A percentile compares a stretch with the other conserved stretches of the same genome.
Evolutionary conservation across 805 yeast genomes (phyloP).

Genomic region (Ogataea methanolica): DNA sequence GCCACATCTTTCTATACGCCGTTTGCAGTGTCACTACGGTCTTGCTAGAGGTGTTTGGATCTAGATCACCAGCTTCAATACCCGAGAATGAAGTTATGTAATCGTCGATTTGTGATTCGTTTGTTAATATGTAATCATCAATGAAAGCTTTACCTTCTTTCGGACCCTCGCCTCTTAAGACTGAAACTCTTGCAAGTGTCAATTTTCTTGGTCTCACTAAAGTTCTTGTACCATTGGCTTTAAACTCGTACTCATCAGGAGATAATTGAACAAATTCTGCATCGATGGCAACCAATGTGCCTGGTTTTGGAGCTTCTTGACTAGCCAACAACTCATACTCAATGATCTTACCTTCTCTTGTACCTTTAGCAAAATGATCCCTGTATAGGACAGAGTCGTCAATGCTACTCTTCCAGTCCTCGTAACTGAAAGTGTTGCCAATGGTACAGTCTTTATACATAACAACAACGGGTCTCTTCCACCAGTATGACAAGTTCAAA

Average conservation of each 20-base stretch:
- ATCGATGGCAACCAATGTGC: slow-evolving; percentile 85
- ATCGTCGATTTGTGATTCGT: slow-evolving; percentile 61
- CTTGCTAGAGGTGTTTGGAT: slow-evolving; percentile 58
- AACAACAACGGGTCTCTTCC: slow-evolving; percentile 80
- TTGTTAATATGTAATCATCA: slow-evolving; percentile 85
- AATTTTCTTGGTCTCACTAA: slow-evolving; percentile 70
- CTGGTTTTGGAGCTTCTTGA: slow-evolving; percentile 68
- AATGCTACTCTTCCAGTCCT: slow-evolving; percentile 48
- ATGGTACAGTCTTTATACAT: slow-evolving; percentile 54
- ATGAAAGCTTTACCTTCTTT: slow-evolving; percentile 74
- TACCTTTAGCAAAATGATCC: slow-evolving; percentile 69
- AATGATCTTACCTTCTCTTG: slow-evolving; percentile 49
- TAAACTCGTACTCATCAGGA: slow-evolving; percentile 75
- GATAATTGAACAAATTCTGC: slow-evolving; percentile 89
- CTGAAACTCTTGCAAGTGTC: slow-evolving; percentile 87
- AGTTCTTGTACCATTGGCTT: slow-evolving; percentile 63
- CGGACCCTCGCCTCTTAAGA: slow-evolving; percentile 67
- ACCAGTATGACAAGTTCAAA: slow-evolving; percentile 60
- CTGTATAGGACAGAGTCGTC: slow-evolving; percentile 65
- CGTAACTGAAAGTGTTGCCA: slow-evolving; percentile 38
- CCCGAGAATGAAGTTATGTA: slow-evolving; percentile 90
- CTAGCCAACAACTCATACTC: slow-evolving; percentile 67
- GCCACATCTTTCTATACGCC: slow-evolving; percentile 87
- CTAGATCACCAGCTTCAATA: slow-evolving; percentile 87
- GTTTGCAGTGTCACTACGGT: slow-evolving; percentile 75